Conservation (phyloP, 2,329 filamentous ascomycete genomes). For the Diaporthe vaccinii region DNA sequence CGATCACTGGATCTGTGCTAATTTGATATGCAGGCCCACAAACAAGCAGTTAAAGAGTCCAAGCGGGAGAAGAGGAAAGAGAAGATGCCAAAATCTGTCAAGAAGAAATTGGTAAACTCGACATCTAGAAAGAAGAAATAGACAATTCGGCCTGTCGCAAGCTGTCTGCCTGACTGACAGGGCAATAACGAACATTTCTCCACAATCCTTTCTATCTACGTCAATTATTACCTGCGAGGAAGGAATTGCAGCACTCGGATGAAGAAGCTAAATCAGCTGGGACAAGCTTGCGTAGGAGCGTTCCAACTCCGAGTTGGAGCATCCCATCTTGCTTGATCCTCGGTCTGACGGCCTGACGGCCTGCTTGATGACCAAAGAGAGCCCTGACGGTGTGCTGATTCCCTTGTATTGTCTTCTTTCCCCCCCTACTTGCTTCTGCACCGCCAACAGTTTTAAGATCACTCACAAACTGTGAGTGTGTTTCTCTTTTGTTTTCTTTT, state of each 20-base stretch:
- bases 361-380: conserved; percentile 72
- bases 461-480: background rate
- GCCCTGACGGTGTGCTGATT: conserved; percentile 60
- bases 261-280: conserved; percentile 45
- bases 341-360: conserved; percentile 54
- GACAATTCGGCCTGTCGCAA: conserved; percentile 39
- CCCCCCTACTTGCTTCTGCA: background rate
- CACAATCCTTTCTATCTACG: conserved; percentile 13
- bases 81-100: conserved; percentile 96
- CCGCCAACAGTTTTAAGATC: background rate
- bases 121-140: conserved; percentile 75
- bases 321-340: conserved; percentile 48
- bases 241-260: conserved; percentile 44
- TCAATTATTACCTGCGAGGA: background rate
- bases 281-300: conserved; percentile 40
- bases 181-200: background rate
- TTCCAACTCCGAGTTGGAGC: conserved; percentile 53
- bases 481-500: background rate
- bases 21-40: conserved; percentile 70
- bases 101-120: conserved; percentile 85
- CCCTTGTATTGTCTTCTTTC: background rate
- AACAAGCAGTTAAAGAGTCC: conserved; percentile 92
- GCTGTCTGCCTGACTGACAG: background rate
- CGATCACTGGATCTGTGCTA: background rate
- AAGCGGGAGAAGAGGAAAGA: conserved; percentile 93